Conservation (phyloP, 805 yeast genomes). For the Ogataea degrootiae region DNA sequence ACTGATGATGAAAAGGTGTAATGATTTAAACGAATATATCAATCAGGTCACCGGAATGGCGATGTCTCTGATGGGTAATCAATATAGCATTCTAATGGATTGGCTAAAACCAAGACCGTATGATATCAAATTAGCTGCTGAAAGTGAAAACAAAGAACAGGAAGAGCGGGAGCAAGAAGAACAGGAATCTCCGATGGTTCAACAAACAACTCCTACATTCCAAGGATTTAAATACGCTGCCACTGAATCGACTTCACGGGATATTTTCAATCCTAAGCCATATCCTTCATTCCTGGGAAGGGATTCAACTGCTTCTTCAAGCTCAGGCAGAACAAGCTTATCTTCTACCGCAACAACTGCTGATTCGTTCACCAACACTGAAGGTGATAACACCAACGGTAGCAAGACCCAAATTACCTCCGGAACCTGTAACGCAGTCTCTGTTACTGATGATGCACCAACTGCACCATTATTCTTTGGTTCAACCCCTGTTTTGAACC, state of each 20-base stretch:
- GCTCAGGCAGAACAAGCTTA: background rate
- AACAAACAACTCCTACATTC: background rate
- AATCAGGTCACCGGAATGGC: constrained; percentile 19
- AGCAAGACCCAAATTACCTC: background rate
- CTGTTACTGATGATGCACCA: constrained; percentile 3
- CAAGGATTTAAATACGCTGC: background rate
- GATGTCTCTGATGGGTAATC: background rate
- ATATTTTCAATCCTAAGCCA: constrained; percentile 19
- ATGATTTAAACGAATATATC: constrained; percentile 37
- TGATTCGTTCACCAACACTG: background rate
- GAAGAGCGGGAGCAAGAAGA: too few relatives aligned
- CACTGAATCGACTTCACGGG: constrained; percentile 17
- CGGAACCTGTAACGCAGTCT: background rate
- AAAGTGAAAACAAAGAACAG: background rate
- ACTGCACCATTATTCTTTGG: constrained; percentile 7
- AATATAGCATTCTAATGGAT: constrained; percentile 16
- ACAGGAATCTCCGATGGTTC: background rate
- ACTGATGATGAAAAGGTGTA: constrained; percentile 33
- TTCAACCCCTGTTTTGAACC: background rate
- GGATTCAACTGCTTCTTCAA: background rate
- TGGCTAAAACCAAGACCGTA: constrained; percentile 28
- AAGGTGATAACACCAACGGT: background rate
- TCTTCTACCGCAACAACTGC: background rate
- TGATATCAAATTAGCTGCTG: constrained; percentile 25
- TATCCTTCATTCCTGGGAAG: constrained; percentile 9